phyloP scores from a whole-genome alignment of 306 rosid genomes.

The Boehmeria nivea region DNA sequence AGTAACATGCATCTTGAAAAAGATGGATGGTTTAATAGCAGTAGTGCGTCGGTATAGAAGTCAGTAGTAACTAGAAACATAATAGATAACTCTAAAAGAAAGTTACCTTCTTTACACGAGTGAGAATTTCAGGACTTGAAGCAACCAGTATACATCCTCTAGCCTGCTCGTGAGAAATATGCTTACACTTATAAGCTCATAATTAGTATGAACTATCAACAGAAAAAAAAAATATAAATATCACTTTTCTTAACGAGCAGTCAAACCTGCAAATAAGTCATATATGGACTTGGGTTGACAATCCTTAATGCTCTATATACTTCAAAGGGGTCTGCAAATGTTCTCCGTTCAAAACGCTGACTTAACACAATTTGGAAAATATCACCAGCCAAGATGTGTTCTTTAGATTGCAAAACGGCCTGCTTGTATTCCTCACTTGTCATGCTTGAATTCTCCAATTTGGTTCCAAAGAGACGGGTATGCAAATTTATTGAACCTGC shows the following conservation, averaged over 20 bases:
- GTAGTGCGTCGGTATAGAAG: too few relatives aligned
- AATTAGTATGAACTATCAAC: too few relatives aligned
- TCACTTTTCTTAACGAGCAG: constrained; percentile 6
- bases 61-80: too few relatives aligned
- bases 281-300: constrained; percentile 95
- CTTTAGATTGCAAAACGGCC: constrained; percentile 82
- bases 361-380: constrained; percentile 93
- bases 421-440: constrained; percentile 73
- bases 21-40: too few relatives aligned
- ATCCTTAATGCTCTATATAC: constrained; percentile 86
- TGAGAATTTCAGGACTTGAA: constrained; percentile 98
- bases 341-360: constrained; percentile 87
- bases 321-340: constrained; percentile 99
- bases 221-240: background rate
- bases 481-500: constrained; percentile 72
- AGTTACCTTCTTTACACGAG: constrained; percentile 79
- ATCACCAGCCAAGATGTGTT: constrained; percentile 92
- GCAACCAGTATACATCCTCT: constrained; percentile 96
- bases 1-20: background rate
- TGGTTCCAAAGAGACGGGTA: constrained; percentile 65
- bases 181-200: too few relatives aligned
- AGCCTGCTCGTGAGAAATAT: constrained; percentile 46
- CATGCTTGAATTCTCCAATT: constrained; percentile 69
- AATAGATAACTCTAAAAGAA: background rate
- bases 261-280: constrained; percentile 91